phyloP scores from a whole-genome alignment of 495 filamentous ascomycete species.

The Penicillium argentinense region DNA sequence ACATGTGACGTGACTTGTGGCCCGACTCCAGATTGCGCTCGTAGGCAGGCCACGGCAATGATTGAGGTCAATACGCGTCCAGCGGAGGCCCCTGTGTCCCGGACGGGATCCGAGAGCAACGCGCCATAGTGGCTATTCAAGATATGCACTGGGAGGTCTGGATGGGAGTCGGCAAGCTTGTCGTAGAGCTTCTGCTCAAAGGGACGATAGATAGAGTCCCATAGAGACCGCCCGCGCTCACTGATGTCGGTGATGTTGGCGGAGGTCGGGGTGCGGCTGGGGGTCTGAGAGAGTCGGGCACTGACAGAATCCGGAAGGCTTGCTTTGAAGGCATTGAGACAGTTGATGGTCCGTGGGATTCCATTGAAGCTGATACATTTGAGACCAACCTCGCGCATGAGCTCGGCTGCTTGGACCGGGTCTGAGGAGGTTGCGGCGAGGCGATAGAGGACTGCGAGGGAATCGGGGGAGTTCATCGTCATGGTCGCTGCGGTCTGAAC shows the following conservation, averaged over 20 bases:
- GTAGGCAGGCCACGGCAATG: conserved; percentile 66
- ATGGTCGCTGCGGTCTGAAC: conserved; percentile 67
- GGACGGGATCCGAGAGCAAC: conserved; percentile 65
- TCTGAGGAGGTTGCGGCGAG: conserved; percentile 44
- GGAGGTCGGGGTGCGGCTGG: conserved; percentile 17
- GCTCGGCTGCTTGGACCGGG: conserved; percentile 60
- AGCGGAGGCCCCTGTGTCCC: conserved; percentile 47
- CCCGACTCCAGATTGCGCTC: conserved; percentile 74
- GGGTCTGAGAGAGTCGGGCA: conserved; percentile 18
- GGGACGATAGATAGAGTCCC: conserved; percentile 71
- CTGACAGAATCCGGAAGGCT: conserved; percentile 44
- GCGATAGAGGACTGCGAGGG: conserved; percentile 54
- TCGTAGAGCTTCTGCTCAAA: conserved; percentile 66
- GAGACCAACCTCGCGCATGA: conserved; percentile 76
- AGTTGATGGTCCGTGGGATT: conserved; percentile 79
- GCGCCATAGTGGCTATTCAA: conserved; percentile 68
- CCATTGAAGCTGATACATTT: conserved; percentile 87
- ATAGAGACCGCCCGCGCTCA: conserved; percentile 58
- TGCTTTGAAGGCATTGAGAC: conserved; percentile 63
- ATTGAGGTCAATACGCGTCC: conserved; percentile 67
- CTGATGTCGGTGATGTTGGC: conserved; percentile 53
- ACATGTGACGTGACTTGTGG: conserved; percentile 77
- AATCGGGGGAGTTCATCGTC: conserved; percentile 72
- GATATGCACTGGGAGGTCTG: conserved; percentile 77
- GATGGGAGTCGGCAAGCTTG: conserved; percentile 67